phyloP scores from a whole-genome alignment of 768 basidiomycete genomes.

The Boletus subparvulus region DNA sequence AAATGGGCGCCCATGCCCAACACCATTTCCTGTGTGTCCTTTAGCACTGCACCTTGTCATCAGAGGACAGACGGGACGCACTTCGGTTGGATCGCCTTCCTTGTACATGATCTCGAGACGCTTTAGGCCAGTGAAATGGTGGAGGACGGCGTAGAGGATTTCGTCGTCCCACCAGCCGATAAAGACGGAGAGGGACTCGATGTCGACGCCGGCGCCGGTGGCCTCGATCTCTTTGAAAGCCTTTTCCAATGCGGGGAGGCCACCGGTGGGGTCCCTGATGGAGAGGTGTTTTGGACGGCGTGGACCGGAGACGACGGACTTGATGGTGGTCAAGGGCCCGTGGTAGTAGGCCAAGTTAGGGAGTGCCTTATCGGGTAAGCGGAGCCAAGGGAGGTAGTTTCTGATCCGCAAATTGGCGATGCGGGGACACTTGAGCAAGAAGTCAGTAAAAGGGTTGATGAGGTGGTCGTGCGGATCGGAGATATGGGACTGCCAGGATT shows the following conservation, averaged over 20 bases:
- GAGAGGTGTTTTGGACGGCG: constrained; percentile 24
- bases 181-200: constrained; percentile 36
- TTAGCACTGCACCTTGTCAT: background rate
- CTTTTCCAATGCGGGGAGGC: constrained; percentile 24
- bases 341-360: constrained; percentile 21
- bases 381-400: constrained; percentile 30
- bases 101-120: constrained; percentile 42
- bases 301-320: constrained; percentile 19
- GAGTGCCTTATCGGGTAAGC: constrained; percentile 18
- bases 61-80: constrained; percentile 19
- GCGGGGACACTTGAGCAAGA: constrained; percentile 25
- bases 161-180: constrained; percentile 48
- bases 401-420: constrained; percentile 22
- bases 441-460: constrained; percentile 26
- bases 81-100: constrained; percentile 41
- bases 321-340: constrained; percentile 29
- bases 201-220: constrained; percentile 10
- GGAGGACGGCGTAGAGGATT: constrained; percentile 42
- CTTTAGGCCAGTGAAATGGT: constrained; percentile 37
- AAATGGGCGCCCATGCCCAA: constrained; percentile 46
- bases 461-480: constrained; percentile 30
- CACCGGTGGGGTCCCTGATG: constrained; percentile 24
- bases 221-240: constrained; percentile 28
- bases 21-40: constrained; percentile 38
- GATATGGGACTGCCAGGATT: constrained; percentile 29